These are phyloP conservation scores for Carex kokanica DNA, from an alignment of 176 grass and related monocot genomes.

Conservation along the genomic window DNA sequence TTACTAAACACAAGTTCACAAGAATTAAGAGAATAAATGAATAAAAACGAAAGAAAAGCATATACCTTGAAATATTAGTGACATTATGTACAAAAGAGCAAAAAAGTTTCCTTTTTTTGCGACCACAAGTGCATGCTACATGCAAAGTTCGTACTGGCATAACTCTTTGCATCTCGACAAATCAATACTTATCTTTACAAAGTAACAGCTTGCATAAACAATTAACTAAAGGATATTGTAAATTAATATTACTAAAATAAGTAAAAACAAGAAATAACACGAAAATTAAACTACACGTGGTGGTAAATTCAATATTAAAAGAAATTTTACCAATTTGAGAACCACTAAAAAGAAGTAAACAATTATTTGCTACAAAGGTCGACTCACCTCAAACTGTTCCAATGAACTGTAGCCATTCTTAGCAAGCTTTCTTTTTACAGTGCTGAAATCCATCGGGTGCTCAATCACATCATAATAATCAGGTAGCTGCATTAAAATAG, in stretches of 20 bases:
- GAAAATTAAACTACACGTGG: background rate
- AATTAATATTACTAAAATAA: background rate
- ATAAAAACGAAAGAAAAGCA: background rate
- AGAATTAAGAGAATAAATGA: background rate
- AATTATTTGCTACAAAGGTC: constrained; percentile 12
- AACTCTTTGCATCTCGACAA: background rate
- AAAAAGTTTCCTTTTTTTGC: background rate
- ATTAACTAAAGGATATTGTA: background rate
- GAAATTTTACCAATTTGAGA: background rate
- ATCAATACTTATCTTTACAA: background rate
- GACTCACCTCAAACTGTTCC: constrained; percentile 88
- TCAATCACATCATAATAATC: constrained; percentile 97
- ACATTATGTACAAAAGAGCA: background rate
- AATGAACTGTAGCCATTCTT: constrained; percentile 72
- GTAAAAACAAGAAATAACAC: background rate
- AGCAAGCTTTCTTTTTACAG: constrained; percentile 80
- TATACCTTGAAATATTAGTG: background rate
- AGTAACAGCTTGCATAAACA: background rate
- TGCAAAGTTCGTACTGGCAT: background rate
- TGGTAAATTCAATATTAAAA: constrained; percentile 1
- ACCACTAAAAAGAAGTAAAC: background rate
- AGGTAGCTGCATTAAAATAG: constrained; percentile 67
- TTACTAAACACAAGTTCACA: background rate
- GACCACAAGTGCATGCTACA: background rate
- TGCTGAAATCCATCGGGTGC: constrained; percentile 95